Evolutionary conservation across 495 filamentous ascomycete species (phyloP).

Genomic region (Penicillium macrosclerotiorum): DNA sequence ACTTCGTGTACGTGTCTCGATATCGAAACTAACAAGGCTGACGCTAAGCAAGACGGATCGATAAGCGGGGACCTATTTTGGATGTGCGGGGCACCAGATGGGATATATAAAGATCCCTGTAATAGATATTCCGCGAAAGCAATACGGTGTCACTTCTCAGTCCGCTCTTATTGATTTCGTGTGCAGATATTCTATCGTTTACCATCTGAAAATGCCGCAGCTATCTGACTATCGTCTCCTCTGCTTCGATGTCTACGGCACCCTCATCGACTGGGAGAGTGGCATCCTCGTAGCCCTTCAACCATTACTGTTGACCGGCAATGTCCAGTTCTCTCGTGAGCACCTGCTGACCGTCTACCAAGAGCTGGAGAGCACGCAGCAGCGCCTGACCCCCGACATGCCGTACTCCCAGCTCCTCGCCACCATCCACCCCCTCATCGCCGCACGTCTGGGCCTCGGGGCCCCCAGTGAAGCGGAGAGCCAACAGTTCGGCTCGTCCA

Average conservation of each 20-base stretch:
- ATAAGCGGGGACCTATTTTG: not conserved
- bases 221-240: conserved; percentile 51
- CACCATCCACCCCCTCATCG: conserved; percentile 47
- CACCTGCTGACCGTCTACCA: conserved; percentile 39
- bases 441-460: conserved; percentile 36
- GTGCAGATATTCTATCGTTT: not conserved
- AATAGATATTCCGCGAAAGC: too few species aligned
- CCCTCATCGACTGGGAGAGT: conserved; percentile 73
- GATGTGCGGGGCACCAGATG: not conserved
- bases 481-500: conserved; percentile 47
- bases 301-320: conserved; percentile 43
- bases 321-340: conserved; percentile 39
- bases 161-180: not conserved
- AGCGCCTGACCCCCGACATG: conserved; percentile 48
- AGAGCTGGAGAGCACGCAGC: conserved; percentile 42
- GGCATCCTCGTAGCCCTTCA: conserved; percentile 39
- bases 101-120: too few species aligned
- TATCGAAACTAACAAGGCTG: too few species aligned
- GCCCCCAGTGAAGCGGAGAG: conserved; percentile 29
- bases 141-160: too few species aligned
- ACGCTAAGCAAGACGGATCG: too few species aligned
- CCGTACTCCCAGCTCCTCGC: conserved; percentile 58
- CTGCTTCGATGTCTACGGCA: conserved; percentile 81
- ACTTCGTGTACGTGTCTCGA: too few species aligned
- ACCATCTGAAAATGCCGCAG: conserved; percentile 29